These are phyloP conservation scores for Rhynchospora breviuscula DNA, from an alignment of 176 grass and related monocot species.

Conservation along the genomic window DNA sequence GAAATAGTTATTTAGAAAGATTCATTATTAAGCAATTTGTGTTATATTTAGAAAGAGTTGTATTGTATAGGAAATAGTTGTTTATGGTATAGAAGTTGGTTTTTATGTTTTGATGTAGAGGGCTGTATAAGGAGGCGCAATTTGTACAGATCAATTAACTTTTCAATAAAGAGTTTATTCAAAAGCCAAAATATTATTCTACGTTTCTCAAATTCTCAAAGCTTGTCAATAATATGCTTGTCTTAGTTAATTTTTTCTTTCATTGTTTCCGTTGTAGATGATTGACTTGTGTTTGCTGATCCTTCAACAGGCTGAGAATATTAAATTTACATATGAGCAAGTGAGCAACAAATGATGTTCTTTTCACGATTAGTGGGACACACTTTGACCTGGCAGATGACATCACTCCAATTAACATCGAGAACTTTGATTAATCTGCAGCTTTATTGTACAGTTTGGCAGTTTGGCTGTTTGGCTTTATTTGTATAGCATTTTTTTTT, in stretches of 20 bases:
- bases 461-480: background rate
- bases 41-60: no score
- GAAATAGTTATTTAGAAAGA: no score
- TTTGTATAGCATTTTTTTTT: background rate
- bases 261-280: background rate
- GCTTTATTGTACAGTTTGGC: conserved; percentile 1
- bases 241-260: background rate
- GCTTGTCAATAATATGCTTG: background rate
- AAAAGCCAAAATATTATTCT: no score
- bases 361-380: conserved; percentile 62
- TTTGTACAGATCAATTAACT: no score
- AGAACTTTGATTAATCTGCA: conserved; percentile 61
- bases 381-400: conserved; percentile 69
- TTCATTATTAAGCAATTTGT: no score
- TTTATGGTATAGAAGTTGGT: no score
- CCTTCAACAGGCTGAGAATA: background rate
- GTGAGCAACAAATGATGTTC: conserved; percentile 80
- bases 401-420: conserved; percentile 75
- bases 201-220: no score
- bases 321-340: conserved; percentile 45
- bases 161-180: no score
- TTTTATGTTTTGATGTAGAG: no score
- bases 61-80: no score
- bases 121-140: no score
- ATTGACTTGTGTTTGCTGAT: background rate